Evolutionary conservation across 192 early-diverging fungal genomes (phyloP).

Genomic region (Chytriomyces confervae): DNA sequence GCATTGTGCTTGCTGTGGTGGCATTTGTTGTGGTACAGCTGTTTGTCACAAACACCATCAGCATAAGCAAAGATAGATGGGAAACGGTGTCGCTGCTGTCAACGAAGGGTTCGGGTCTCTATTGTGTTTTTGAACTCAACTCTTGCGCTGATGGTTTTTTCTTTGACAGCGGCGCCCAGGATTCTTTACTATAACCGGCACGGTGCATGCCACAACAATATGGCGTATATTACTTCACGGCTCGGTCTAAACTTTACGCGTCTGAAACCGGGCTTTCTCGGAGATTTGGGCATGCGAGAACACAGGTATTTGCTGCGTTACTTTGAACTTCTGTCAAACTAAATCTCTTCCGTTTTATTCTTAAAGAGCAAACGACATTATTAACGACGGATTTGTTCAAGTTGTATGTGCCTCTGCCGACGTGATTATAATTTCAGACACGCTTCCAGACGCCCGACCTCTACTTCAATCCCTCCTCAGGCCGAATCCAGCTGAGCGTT

Average conservation of each 20-base stretch:
- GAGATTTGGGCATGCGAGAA: constrained; percentile 31
- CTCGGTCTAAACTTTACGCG: constrained; percentile 30
- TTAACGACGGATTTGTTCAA: constrained; percentile 27
- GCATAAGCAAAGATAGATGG: too few relatives aligned
- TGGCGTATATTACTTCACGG: constrained; percentile 27
- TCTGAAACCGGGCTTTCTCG: constrained; percentile 25
- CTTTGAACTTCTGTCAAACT: too few relatives aligned
- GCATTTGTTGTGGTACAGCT: too few relatives aligned
- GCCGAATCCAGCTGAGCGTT: constrained; percentile 22
- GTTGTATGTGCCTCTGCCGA: constrained; percentile 12
- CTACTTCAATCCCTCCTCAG: constrained; percentile 27
- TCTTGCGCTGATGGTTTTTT: too few relatives aligned
- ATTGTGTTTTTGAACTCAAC: too few relatives aligned
- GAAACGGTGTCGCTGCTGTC: too few relatives aligned
- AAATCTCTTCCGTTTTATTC: too few relatives aligned
- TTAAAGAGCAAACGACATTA: constrained; percentile 28
- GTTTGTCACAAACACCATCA: too few relatives aligned
- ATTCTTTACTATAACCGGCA: constrained; percentile 34
- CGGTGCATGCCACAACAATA: constrained; percentile 29
- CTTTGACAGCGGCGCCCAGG: not conserved
- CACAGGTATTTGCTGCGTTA: too few relatives aligned
- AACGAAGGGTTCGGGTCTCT: too few relatives aligned
- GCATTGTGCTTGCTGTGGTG: too few relatives aligned
- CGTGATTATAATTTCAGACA: constrained; percentile 26
- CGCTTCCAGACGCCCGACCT: constrained; percentile 29